These are phyloP conservation scores for Ascobolus immersus DNA, from an alignment of 495 filamentous ascomycete genomes.

Conservation along the genomic window DNA sequence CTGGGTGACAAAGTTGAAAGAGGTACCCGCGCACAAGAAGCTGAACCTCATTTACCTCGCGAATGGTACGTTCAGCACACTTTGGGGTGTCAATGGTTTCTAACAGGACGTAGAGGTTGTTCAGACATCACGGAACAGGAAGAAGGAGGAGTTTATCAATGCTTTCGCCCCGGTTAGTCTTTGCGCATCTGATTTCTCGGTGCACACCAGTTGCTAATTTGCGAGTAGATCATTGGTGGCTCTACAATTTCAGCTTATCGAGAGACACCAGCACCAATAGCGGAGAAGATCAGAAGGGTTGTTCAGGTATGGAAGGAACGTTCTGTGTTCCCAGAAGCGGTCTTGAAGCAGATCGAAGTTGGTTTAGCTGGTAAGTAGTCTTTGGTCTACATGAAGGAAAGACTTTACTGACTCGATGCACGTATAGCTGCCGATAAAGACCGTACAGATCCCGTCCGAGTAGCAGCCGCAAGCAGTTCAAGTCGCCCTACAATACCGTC, in stretches of 20 bases:
- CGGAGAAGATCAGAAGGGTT: constrained; percentile 64
- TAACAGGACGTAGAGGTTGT: constrained; percentile 42
- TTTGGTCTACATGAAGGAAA: background rate
- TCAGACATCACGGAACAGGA: constrained; percentile 76
- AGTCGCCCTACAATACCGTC: no score
- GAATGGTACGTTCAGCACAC: constrained; percentile 36
- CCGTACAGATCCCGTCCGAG: constrained; percentile 3
- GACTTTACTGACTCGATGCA: constrained; percentile 6
- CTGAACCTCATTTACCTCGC: constrained; percentile 84
- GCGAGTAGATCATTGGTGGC: constrained; percentile 50
- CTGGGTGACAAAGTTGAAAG: constrained; percentile 71
- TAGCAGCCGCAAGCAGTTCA: no score
- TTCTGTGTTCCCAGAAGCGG: constrained; percentile 53
- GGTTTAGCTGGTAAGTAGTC: constrained; percentile 63
- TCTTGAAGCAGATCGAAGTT: constrained; percentile 52
- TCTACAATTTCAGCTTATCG: constrained; percentile 65
- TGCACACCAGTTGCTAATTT: constrained; percentile 1
- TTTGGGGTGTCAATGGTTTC: background rate
- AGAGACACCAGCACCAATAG: constrained; percentile 55
- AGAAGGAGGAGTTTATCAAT: constrained; percentile 71
- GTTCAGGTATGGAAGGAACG: constrained; percentile 84
- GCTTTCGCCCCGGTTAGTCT: constrained; percentile 49
- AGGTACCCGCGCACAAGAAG: constrained; percentile 56
- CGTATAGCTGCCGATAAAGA: constrained; percentile 57
- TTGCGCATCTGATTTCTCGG: background rate